Percentiles rank a stretch among this genome's conserved stretches.
Conservation (phyloP, 2,329 filamentous ascomycete species). For the Trichoderma polysporum region DNA sequence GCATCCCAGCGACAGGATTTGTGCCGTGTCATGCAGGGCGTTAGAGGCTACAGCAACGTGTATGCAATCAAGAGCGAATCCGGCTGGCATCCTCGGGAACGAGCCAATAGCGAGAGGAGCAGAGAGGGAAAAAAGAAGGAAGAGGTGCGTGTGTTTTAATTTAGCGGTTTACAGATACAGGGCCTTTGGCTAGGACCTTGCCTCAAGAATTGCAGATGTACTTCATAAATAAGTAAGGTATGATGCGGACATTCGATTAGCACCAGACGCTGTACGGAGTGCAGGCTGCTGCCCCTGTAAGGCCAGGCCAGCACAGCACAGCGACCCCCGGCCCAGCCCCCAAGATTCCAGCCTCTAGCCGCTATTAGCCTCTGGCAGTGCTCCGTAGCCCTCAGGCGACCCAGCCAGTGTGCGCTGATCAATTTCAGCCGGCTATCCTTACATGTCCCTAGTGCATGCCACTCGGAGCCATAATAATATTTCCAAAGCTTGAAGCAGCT, state of each 20-base stretch:
- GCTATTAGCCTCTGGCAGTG: neutral
- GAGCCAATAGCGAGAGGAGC: neutral
- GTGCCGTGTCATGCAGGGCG: constrained; percentile 15
- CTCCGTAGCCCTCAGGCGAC: neutral
- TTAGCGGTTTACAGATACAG: neutral
- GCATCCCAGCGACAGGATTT: neutral
- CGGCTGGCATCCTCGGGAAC: neutral
- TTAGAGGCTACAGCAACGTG: neutral
- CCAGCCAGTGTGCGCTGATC: constrained; percentile 9
- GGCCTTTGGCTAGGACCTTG: neutral
- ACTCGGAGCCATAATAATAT: neutral
- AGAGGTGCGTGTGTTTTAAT: neutral
- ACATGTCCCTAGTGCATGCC: neutral
- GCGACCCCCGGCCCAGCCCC: constrained; percentile 1
- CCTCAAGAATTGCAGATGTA: neutral
- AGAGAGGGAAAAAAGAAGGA: neutral
- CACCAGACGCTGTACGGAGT: neutral
- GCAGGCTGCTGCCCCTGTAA: neutral
- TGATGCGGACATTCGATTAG: too few species aligned
- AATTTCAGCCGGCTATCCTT: constrained; percentile 9
- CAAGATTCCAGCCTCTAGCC: neutral
- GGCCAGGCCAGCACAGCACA: neutral
- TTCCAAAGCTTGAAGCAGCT: neutral
- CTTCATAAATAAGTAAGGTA: too few species aligned
- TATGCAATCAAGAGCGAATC: neutral